Evolutionary conservation across 305 asterid genomes (phyloP).

Genomic region (Plantago rigida): DNA sequence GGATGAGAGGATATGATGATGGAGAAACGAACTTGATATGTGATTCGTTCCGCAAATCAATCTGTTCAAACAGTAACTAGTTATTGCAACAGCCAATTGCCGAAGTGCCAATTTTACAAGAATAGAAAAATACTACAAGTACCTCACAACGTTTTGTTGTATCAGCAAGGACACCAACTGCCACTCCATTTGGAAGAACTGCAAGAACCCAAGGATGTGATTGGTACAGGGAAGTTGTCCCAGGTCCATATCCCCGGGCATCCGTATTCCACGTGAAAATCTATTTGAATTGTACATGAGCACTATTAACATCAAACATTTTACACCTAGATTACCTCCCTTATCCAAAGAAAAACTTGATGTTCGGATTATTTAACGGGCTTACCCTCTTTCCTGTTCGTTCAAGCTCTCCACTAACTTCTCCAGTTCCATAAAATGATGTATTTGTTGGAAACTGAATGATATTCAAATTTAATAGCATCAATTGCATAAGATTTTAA

Average conservation of each 20-base stretch:
- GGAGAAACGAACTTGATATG: conserved; percentile 50
- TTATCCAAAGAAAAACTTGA: background rate
- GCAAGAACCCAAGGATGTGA: conserved; percentile 96
- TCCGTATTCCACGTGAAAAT: conserved; percentile 88
- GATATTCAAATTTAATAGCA: conserved; percentile 20
- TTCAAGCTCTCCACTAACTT: conserved; percentile 92
- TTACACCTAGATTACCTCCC: background rate
- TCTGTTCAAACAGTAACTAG: conserved; percentile 37
- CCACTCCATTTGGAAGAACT: conserved; percentile 76
- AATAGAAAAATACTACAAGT: conserved; percentile 21
- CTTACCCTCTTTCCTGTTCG: conserved; percentile 90
- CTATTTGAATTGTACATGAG: conserved; percentile 30
- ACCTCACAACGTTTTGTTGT: conserved; percentile 90
- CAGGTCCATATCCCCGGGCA: conserved; percentile 92
- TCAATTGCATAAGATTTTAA: conserved; percentile 4
- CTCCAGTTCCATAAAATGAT: conserved; percentile 95
- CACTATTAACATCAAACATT: background rate
- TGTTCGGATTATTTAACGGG: background rate
- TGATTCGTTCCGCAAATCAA: conserved; percentile 73
- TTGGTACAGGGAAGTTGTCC: conserved; percentile 91
- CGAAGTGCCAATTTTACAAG: conserved; percentile 11
- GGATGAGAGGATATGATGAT: conserved; percentile 62
- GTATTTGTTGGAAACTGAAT: conserved; percentile 73
- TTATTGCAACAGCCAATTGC: conserved; percentile 18
- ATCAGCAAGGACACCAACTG: conserved; percentile 91